Percentiles rank a stretch among this genome's conserved stretches.
Conservation (phyloP, 495 filamentous ascomycete genomes). For the Penicillium verhagenii region DNA sequence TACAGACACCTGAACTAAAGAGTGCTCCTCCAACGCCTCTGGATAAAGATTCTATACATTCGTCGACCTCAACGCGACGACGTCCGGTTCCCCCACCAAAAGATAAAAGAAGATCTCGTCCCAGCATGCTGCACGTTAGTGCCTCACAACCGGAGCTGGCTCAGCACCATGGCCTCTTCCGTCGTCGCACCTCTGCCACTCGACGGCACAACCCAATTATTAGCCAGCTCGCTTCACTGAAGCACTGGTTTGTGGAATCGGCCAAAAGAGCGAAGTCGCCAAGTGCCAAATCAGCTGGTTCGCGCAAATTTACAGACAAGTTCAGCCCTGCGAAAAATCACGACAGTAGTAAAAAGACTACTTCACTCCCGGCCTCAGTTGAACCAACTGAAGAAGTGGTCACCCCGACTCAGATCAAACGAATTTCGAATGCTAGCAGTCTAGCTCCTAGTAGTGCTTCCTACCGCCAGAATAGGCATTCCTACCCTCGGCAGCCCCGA, state of each 20-base stretch:
- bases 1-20: slow-evolving; percentile 38
- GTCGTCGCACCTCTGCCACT: slow-evolving; percentile 43
- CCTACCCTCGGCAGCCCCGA: slow-evolving; percentile 50
- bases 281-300: slow-evolving; percentile 32
- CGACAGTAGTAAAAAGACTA: slow-evolving; percentile 34
- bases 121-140: slow-evolving; percentile 79
- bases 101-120: slow-evolving; percentile 68
- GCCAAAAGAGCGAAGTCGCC: slow-evolving; percentile 74
- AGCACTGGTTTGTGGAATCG: slow-evolving; percentile 81
- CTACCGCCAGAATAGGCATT: slow-evolving; percentile 45
- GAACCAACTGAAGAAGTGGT: slow-evolving; percentile 26
- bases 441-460: slow-evolving; percentile 47
- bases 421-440: slow-evolving; percentile 45
- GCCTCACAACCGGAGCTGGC: slow-evolving; percentile 67
- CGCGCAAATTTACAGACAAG: slow-evolving; percentile 44
- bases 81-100: slow-evolving; percentile 84
- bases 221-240: slow-evolving; percentile 78
- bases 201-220: slow-evolving; percentile 69
- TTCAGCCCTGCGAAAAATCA: slow-evolving; percentile 43
- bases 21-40: slow-evolving; percentile 59
- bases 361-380: slow-evolving; percentile 19
- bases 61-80: slow-evolving; percentile 64
- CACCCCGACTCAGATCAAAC: slow-evolving; percentile 45
- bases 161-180: slow-evolving; percentile 53
- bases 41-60: slow-evolving; percentile 75